phyloP scores from a whole-genome alignment of 108 stramenopile species.

The Nitzschia sp. region DNA sequence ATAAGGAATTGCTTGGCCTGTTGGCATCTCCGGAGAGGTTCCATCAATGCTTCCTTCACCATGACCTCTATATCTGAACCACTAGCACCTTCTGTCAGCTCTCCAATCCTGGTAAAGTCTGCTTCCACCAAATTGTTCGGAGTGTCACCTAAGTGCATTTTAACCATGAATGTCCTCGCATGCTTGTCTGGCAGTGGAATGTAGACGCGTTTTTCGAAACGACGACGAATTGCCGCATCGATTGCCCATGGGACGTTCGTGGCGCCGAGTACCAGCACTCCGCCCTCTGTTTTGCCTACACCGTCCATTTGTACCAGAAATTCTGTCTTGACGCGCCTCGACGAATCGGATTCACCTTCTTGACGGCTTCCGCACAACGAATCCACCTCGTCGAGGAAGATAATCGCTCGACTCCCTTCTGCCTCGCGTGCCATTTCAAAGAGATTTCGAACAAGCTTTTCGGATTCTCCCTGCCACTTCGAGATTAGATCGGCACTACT shows the following conservation, averaged over 20 bases:
- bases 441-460: slow-evolving; percentile 94
- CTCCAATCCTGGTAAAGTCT: slow-evolving; percentile 84
- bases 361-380: slow-evolving; percentile 87
- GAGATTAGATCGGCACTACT: slow-evolving; percentile 95
- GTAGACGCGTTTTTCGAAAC: slow-evolving; percentile 99
- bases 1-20: slow-evolving; percentile 89
- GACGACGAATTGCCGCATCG: slow-evolving; percentile 98
- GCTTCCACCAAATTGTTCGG: slow-evolving; percentile 80
- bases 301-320: slow-evolving; percentile 99
- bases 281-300: slow-evolving; percentile 85
- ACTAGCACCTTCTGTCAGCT: slow-evolving; percentile 81
- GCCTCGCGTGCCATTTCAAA: slow-evolving; percentile 98
- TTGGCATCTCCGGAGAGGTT: slow-evolving; percentile 96
- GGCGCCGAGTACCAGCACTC: slow-evolving; percentile 92
- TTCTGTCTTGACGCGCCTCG: slow-evolving; percentile 96
- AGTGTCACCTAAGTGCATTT: slow-evolving; percentile 91
- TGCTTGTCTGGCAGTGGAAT: slow-evolving; percentile 94
- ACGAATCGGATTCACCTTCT: slow-evolving; percentile 92
- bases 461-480: slow-evolving; percentile 99
- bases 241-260: slow-evolving; percentile 99
- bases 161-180: slow-evolving; percentile 90
- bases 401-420: slow-evolving; percentile 84
- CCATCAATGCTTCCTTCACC: slow-evolving; percentile 97
- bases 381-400: slow-evolving; percentile 96
- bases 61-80: slow-evolving; percentile 95